Evolutionary conservation across 352 stramenopile genomes (phyloP).

Genomic region (Globisporangium viniferum): DNA sequence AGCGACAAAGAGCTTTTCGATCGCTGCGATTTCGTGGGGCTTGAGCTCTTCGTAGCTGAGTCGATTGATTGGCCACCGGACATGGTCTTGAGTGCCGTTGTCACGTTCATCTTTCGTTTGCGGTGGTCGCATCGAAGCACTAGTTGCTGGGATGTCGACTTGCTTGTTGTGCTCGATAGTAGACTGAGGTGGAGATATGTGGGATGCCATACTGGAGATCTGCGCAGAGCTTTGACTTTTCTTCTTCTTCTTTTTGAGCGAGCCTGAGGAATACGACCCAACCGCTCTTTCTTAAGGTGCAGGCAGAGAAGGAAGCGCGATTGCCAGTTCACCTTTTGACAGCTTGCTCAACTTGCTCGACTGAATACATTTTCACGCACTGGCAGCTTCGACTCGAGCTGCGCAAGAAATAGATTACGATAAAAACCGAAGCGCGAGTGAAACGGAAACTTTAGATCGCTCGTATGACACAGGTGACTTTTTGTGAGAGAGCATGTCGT

Average conservation of each 20-base stretch:
- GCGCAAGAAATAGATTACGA: neutral
- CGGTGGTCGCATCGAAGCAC: neutral
- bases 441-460: neutral
- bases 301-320: neutral
- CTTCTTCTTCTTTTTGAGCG: neutral
- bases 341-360: neutral
- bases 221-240: neutral
- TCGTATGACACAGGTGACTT: neutral
- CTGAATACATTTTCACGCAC: neutral
- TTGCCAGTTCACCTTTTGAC: neutral
- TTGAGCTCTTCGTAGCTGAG: constrained; percentile 63
- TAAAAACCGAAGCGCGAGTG: neutral
- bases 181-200: neutral
- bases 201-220: neutral
- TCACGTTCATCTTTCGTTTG: neutral
- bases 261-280: neutral
- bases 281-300: neutral
- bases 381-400: neutral
- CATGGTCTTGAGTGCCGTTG: neutral
- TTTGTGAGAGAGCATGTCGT: neutral
- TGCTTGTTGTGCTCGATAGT: neutral
- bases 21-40: constrained; percentile 25
- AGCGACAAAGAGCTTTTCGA: constrained; percentile 51
- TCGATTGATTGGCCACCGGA: constrained; percentile 56
- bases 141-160: neutral